Evolutionary conservation across 1,284 basidiomycete genomes (phyloP), one percentile per base, ranked within the genome.

Genomic region (Ganoderma lingzhi): DNA sequence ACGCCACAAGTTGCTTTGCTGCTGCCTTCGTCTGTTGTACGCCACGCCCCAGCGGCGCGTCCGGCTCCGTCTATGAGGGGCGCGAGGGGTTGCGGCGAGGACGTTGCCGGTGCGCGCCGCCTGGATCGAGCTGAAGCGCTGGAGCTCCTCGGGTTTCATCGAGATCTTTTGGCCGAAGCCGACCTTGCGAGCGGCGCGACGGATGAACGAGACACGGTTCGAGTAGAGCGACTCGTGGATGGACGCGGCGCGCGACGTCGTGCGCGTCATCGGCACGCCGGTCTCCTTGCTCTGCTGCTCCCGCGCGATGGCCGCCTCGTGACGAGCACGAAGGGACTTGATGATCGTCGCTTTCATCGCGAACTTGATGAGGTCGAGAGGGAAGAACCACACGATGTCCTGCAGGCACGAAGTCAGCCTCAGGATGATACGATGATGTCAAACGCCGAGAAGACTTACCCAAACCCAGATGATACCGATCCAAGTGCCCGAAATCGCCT

Each of bases 391-490:
- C 70, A 97, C 79, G 75, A 98, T 94, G 86, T 97, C 94, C 92
- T 94, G 70, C 0, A 62, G 71, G 45, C 19, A 14, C 59, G 48
- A 10, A 15, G 19, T 76, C 30, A 73, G 65, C 23, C 10, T 76
- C 32, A 72, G 8, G 35, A 35, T 23, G 23, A 23, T 23, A 8
- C 35, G 35, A 35, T 35, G 35, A 35, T 1, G 65, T 15, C 69
- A 69, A 66, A 63, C 32, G 3, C 41, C 3, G n/a, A 60, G 23
- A 65, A 23, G 10, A 62, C 68, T 19, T 84, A 94, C 92, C 95
- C 95, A 97, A 75, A 97, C 86, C 95, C 97, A 99, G 74, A 97
- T 89, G 75, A 98, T 96, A 85, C 96, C 96, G 76, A 98, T 95
- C 96, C 96, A 99, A 61, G 93, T 94, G 81, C 94, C 96, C 71